Base-by-base conservation (phyloP, 192 early-diverging fungal species). In the Backusella parvicylindrica region DNA sequence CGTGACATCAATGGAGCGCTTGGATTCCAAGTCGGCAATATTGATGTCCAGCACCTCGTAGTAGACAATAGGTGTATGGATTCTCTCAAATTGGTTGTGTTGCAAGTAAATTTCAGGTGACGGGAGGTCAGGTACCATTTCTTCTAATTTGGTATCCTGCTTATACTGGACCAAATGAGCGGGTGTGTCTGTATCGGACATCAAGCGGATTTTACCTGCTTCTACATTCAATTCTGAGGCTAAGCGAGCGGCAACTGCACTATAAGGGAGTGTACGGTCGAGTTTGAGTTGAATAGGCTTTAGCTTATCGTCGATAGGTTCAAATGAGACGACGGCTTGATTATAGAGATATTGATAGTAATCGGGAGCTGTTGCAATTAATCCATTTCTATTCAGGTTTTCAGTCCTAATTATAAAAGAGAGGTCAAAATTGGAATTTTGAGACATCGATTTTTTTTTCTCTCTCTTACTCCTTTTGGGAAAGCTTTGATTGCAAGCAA, bases 21-120 rank as follows among this genome's bases (percentile, higher is more conserved):
- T 95, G 26, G 74, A 90, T 72, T 98, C 96, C 36, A 98, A 77
- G 79, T 97, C 94, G 18, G 83, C 81, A 18, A 98, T 84, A 36
- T 89, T 86, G 33, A 96, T 85, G 41, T 95, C 92, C 68, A 98
- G 66, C 35, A 95, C 84, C 74, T 99, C 96, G 82, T 97, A 99
- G 77, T 88, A 91, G 6, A 99, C 56, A 6, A 85, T 73, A 40
- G 82, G 82, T 1, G 33, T 40, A 37, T 72, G 28, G 1, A 73
- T 15, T 9, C 64, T 13, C 5, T 73, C 77, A 21, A 73, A 43
- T 23, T 16, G 36, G 50, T 63, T 37, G 15, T 32, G 32, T 28
- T 73, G 64, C 21, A 47, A 18, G 38, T 78, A 78, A 6, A 73
- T 50, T 30, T 43, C 31, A 9, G 77, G 31, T 36, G 32, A 18